Evolutionary conservation across 2,329 filamentous ascomycete genomes (phyloP).

Genomic region (Setomelanomma holmii): DNA sequence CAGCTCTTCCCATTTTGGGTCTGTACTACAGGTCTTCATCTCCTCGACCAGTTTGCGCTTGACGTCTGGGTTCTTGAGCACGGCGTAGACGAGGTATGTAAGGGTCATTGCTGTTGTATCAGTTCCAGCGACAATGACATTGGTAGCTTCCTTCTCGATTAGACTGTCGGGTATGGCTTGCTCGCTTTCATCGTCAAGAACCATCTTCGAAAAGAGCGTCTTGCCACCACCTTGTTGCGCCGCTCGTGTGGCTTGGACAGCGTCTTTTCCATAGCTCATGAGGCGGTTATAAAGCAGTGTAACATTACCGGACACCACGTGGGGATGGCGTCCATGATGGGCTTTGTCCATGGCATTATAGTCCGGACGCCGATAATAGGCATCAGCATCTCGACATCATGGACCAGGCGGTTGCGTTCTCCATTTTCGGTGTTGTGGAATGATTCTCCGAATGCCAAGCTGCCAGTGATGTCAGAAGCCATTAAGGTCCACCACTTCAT

Average conservation of each 20-base stretch:
- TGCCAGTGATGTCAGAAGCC: slow-evolving; percentile 62
- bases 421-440: not conserved
- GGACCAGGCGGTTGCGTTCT: no score
- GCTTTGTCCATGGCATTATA: not conserved
- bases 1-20: slow-evolving; percentile 6
- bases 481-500: slow-evolving; percentile 64
- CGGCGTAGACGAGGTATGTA: slow-evolving; percentile 57
- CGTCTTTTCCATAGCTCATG: no score
- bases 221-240: no score
- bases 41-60: slow-evolving; percentile 16
- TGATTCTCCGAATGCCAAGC: not conserved
- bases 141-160: slow-evolving; percentile 47
- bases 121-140: slow-evolving; percentile 59
- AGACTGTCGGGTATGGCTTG: no score
- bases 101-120: slow-evolving; percentile 61
- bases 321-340: no score
- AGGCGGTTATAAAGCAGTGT: no score
- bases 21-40: slow-evolving; percentile 3
- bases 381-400: not conserved
- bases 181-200: no score
- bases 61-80: slow-evolving; percentile 8
- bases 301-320: no score
- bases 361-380: not conserved
- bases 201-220: no score
- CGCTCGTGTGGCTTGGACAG: no score